Base-by-base conservation (phyloP, 2,329 filamentous ascomycete genomes). In the Curvularia spicifera region DNA sequence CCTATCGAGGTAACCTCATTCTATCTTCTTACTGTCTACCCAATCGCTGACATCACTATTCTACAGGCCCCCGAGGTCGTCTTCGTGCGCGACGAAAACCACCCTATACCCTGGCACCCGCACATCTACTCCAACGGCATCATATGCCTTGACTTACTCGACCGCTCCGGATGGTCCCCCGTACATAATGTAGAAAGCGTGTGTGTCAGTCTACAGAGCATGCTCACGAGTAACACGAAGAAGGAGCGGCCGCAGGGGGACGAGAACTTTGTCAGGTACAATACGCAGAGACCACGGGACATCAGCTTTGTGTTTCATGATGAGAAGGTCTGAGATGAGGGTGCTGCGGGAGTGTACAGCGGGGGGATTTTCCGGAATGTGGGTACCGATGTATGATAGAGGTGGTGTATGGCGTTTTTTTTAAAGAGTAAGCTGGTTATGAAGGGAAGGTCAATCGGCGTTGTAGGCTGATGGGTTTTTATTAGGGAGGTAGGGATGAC, bases 61-160 rank as follows among this genome's bases (percentile, higher is more conserved):
- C 10, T 20, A 10, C 15, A 96, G 94, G 90, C 95, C 0, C 95
- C 95, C 24, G 95, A 99, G 82, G 95, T 98, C 65, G 90, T 91
- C 56, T 99, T 99, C 73, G 83, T 91, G 54, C 83, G 87, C 68
- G 80, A 85, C 52, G 76, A 86, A 33, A 70, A 71, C 39, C 83
- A 85, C 42, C 80, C 83, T 2, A 93, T 99, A 70, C 95, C 95
- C 0, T 93, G 97, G 76, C 95, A 99, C 72, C 95, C 95, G 3
- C 95, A 99, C 80, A 91, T 99, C 78, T 99, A 99, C 81, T 95
- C 91, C 69, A 99, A 99, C 78, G 95, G 95, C 69, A 97, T 98
- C 77, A 99, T 99, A 74, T 99, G 95, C 72, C 89, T 99, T 48
- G 95, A 99, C 70, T 85, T 99, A 1, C 87, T 99, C 8, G 92